Percentiles rank a stretch among this genome's conserved stretches.
Evolutionary conservation across 148 eudicot species (phyloP).

Genomic region (Linanthus parryae): DNA sequence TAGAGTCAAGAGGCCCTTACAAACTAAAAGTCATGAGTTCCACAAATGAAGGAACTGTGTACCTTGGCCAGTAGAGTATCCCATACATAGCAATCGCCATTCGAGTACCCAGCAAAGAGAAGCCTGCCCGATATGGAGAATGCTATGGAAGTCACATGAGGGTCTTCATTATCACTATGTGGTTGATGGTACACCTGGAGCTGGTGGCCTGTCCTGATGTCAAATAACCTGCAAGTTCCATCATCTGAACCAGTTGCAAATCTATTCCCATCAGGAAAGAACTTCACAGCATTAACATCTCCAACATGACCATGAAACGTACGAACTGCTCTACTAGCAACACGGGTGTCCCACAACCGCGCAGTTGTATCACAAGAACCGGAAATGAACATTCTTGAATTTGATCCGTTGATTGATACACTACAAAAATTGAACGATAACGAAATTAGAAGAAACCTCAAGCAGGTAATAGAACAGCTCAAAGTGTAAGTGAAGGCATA

Average conservation of each 20-base stretch:
- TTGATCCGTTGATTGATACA: conserved; percentile 67
- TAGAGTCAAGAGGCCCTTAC: too few species aligned
- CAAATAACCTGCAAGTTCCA: conserved; percentile 85
- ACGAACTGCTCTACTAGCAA: conserved; percentile 91
- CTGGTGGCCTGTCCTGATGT: conserved; percentile 97
- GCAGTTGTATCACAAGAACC: conserved; percentile 94
- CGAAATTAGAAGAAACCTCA: neutral
- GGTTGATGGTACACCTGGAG: conserved; percentile 75
- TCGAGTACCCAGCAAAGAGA: conserved; percentile 80
- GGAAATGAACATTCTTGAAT: conserved; percentile 76
- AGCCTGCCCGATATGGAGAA: conserved; percentile 95
- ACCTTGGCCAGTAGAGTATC: conserved; percentile 94
- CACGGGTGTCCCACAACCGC: conserved; percentile 94
- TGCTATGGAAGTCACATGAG: conserved; percentile 71
- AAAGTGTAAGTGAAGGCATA: too few species aligned
- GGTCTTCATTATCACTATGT: conserved; percentile 55
- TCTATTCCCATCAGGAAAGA: conserved; percentile 96
- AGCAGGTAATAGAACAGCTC: too few species aligned
- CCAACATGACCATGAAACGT: conserved; percentile 94
- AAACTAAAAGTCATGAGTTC: neutral
- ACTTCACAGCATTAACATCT: conserved; percentile 91
- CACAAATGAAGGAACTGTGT: conserved; percentile 7
- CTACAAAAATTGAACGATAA: conserved; percentile 34
- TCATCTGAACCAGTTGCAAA: conserved; percentile 98
- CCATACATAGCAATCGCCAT: conserved; percentile 94